Evolutionary conservation across 257 asterid species (phyloP), one percentile per base, ranked within the genome.

Genomic region (Orobanche coerulescens): DNA sequence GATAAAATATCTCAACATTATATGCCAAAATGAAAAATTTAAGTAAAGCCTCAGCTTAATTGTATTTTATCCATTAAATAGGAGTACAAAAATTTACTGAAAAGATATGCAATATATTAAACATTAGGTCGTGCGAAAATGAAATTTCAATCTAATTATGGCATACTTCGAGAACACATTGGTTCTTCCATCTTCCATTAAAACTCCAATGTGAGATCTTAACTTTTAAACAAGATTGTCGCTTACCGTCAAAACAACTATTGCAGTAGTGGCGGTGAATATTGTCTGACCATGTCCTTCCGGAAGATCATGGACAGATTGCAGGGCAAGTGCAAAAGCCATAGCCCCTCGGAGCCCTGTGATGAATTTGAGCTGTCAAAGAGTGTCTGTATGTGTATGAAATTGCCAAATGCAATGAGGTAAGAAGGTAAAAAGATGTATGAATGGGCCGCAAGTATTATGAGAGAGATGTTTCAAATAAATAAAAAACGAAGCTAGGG

Each of bases 241-340:
- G 39, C 82, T 61, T 69, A 89, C 99, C 64, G 97, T 89, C 68
- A 89, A 70, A 70, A 89, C 99, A 70, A 93, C 88, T 66, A 93
- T 93, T 53, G 97, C 97, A n/a, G 97, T 93, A 40, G 99, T 93
- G 65, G 99, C 97, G 24, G 99, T 86, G 75, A 89, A 89, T 73
- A 93, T 93, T 4, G 97, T 86, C 81, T 89, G 96, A 48, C 96
- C 96, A 51, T 93, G 99, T 52, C 99, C 99, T 54, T 93, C 99
- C 46, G 97, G 99, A 75, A 93, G 99, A 83, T 93, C 99, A 68
- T 93, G 99, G 62, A 89, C 76, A 55, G 96, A 84, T 75, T 93
- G 99, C 76, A 93, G 79, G 28, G 99, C 96, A 46, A 93, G 88
- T 11, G 99, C 97, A 84, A 89, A 93, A 49, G 99, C 96, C 99